These are phyloP conservation scores for Aspergillus brunneoviolaceus DNA, from an alignment of 2,329 filamentous ascomycete genomes.

Conservation along the genomic window DNA sequence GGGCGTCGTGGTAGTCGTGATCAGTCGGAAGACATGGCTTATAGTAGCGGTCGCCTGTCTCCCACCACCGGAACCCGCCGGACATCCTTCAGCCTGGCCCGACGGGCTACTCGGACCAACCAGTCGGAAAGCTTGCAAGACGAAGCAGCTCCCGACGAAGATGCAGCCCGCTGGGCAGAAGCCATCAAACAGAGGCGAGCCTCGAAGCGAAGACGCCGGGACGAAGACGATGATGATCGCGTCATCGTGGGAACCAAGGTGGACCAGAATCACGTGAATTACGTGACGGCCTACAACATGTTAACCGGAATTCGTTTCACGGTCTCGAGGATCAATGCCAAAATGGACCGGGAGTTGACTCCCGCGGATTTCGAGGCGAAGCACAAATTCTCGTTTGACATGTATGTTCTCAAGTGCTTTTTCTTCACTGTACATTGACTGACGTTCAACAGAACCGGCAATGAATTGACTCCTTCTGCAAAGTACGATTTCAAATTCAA, in stretches of 20 bases:
- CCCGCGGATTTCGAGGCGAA: conserved; percentile 90
- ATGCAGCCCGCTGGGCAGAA: conserved; percentile 88
- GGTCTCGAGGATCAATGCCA: conserved; percentile 93
- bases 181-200: conserved; percentile 88
- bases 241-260: conserved; percentile 97
- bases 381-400: conserved; percentile 98
- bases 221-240: conserved; percentile 85
- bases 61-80: conserved; percentile 66
- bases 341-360: conserved; percentile 85
- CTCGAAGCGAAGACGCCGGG: conserved; percentile 77
- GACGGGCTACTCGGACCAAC: conserved; percentile 79
- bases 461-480: conserved; percentile 93
- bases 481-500: conserved; percentile 99
- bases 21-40: conserved; percentile 61
- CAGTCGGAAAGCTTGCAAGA: conserved; percentile 82
- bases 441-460: conserved; percentile 68
- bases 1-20: conserved; percentile 66
- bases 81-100: conserved; percentile 77
- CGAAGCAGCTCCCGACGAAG: conserved; percentile 82
- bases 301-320: conserved; percentile 96
- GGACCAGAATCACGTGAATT: conserved; percentile 95
- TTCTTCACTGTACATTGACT: not conserved
- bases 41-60: conserved; percentile 77
- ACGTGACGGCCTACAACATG: conserved; percentile 99
- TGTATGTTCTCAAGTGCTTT: conserved; percentile 56